Base-by-base conservation (phyloP, 2,329 filamentous ascomycete genomes). In the Berkeleyomyces basicola region DNA sequence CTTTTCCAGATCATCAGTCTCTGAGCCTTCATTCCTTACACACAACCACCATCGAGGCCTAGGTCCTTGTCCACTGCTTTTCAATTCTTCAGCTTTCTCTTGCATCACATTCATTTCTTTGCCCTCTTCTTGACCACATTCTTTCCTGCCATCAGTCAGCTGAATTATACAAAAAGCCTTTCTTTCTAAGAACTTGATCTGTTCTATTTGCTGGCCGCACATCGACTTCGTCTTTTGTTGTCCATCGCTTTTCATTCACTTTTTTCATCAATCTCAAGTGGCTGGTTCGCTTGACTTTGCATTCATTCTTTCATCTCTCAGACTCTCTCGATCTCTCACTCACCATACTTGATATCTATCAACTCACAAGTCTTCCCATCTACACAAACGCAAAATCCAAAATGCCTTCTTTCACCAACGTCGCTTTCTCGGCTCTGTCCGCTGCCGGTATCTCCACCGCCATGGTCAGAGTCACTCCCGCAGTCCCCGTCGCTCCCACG, bases 331-430 rank as follows among this genome's bases (percentile, higher is more conserved):
- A 6, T n/a, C 58, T 37, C 33, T 59, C 37, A 42, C 7, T 10
- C 7, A 39, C 16, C 11, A 59, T 46, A 6, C 7, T 33, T 53
- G 49, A 53, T n/a, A 55, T 46, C 43, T 46, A n/a, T 46, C 51
- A 9, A 55, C 49, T 33, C 49, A 11, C 9, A 7, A 53, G 11
- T 53, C 31, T 51, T 33, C 10, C 49, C 23, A 11, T 14, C 49
- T 33, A 23, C 49, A 33, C 31, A 55, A 36, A 3, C 16, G 10
- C 16, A 14, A 31, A 11, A 31, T 37, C 14, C 47, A 63, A 59
- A 51, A 64, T 64, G 63, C 51, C 57, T 60, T 59, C 59, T 16
- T 64, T 42, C 47, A 53, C 59, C 51, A 64, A 40, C 33, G 9
- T 60, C 42, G 43, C 53, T 23, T 44, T 62, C 40, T 57, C 61